Percentiles rank a stretch among this genome's conserved stretches.
These are phyloP conservation scores for Aspergillus melleus DNA, from an alignment of 2,329 filamentous ascomycete genomes.

Conservation along the genomic window DNA sequence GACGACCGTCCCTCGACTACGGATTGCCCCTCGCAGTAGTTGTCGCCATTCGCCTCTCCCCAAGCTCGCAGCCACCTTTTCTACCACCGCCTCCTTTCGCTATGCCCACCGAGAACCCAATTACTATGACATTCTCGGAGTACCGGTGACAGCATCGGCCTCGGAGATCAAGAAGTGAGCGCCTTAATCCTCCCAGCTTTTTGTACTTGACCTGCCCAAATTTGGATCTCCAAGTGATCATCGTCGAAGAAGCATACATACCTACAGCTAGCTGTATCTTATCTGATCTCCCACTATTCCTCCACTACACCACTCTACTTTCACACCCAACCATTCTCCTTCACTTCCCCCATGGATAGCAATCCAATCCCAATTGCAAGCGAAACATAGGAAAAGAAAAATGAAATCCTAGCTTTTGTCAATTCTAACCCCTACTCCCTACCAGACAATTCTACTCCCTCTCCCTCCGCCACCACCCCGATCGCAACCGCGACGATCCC, in stretches of 20 bases:
- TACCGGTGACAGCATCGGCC: conserved; percentile 68
- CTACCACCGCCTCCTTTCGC: conserved; percentile 40
- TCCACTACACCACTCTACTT: background rate
- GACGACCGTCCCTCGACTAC: conserved; percentile 13
- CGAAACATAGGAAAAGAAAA: background rate
- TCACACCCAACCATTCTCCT: background rate
- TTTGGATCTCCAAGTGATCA: background rate
- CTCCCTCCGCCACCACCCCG: conserved; percentile 89
- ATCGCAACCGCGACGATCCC: conserved; percentile 79
- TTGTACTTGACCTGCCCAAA: background rate
- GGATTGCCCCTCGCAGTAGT: conserved; percentile 5
- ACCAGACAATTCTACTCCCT: conserved; percentile 75
- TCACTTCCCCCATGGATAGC: no score
- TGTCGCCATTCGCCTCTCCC: conserved; percentile 4
- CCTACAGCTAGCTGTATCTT: background rate
- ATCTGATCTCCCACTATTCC: conserved; percentile 1
- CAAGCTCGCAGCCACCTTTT: conserved; percentile 38
- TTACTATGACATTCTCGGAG: conserved; percentile 79
- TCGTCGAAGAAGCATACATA: background rate
- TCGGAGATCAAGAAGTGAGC: conserved; percentile 80
- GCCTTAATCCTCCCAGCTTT: background rate
- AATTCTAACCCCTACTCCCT: background rate
- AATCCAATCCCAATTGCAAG: background rate
- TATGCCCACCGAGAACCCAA: conserved; percentile 48
- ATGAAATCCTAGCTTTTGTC: background rate